Percentiles rank a stretch among this genome's conserved stretches.
These are phyloP conservation scores for Chaetomium globosum DNA, from an alignment of 2,329 filamentous ascomycete genomes.

Conservation along the genomic window DNA sequence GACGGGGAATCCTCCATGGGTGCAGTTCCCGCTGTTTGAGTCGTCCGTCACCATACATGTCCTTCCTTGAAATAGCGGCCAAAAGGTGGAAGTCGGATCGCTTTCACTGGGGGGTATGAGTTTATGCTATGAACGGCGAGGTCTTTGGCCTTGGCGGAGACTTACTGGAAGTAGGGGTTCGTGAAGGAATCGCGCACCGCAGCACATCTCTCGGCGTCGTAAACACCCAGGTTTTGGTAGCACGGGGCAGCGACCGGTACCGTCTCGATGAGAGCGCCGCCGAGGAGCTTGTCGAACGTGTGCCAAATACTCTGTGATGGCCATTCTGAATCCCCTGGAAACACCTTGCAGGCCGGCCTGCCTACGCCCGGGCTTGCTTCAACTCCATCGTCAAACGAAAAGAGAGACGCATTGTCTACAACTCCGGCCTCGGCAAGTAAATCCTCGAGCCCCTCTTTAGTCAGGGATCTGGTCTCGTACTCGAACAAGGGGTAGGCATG, in stretches of 20 bases:
- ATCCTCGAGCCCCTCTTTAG: not conserved
- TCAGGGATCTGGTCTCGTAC: not conserved
- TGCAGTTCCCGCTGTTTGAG: slow-evolving; percentile 45
- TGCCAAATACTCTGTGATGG: slow-evolving; percentile 51
- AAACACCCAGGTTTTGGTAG: slow-evolving; percentile 47
- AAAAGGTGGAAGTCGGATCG: slow-evolving; percentile 44
- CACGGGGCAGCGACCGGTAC: slow-evolving; percentile 56
- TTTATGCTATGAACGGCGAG: not conserved
- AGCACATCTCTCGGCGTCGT: slow-evolving; percentile 49
- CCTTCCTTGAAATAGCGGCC: slow-evolving; percentile 33
- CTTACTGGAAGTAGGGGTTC: slow-evolving; percentile 24
- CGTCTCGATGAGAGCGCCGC: slow-evolving; percentile 55
- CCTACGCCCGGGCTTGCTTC: not conserved
- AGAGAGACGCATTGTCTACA: not conserved
- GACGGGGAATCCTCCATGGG: slow-evolving; percentile 43
- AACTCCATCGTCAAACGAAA: not conserved
- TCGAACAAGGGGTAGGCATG: not conserved
- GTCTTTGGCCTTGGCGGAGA: not conserved
- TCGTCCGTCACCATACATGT: slow-evolving; percentile 27
- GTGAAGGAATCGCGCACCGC: slow-evolving; percentile 37
- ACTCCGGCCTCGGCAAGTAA: not conserved
- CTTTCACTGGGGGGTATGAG: slow-evolving; percentile 28
- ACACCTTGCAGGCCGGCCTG: not conserved
- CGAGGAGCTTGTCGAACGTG: slow-evolving; percentile 54
- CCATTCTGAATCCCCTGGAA: slow-evolving; percentile 45